These are phyloP conservation scores for Saccharum spontaneum DNA, from an alignment of 176 grass and related monocot species.

Conservation along the genomic window DNA sequence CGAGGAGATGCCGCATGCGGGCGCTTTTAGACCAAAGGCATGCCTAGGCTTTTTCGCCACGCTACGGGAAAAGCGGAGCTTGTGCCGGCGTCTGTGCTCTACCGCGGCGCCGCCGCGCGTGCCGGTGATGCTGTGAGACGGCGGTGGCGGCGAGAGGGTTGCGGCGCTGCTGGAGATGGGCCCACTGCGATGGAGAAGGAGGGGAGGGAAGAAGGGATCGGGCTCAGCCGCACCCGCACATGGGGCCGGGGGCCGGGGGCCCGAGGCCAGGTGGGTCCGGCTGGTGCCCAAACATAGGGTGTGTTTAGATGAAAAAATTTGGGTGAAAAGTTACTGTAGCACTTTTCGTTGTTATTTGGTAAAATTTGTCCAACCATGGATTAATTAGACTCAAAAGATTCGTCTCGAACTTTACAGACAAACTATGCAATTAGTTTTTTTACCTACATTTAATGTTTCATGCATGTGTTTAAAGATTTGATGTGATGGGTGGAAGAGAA, in stretches of 20 bases:
- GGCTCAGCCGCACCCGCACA: too few relatives aligned
- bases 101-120: neutral
- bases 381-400: too few relatives aligned
- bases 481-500: too few relatives aligned
- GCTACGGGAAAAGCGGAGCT: conserved; percentile 1
- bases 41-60: neutral
- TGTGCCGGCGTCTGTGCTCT: neutral
- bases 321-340: too few relatives aligned
- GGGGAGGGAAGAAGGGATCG: neutral
- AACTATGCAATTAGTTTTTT: too few relatives aligned
- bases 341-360: too few relatives aligned
- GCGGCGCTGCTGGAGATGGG: neutral
- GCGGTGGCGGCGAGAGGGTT: neutral
- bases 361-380: too few relatives aligned
- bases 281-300: neutral
- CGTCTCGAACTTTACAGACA: too few relatives aligned
- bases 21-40: neutral
- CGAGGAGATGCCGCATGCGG: conserved; percentile 25
- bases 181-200: neutral
- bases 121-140: neutral
- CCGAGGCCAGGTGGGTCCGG: neutral
- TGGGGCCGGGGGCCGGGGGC: neutral
- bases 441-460: too few relatives aligned
- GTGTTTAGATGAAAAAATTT: too few relatives aligned
- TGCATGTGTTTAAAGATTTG: too few relatives aligned